These are phyloP conservation scores for Stephanocyclus meneghinianus DNA, from an alignment of 352 stramenopile genomes.

Conservation along the genomic window DNA sequence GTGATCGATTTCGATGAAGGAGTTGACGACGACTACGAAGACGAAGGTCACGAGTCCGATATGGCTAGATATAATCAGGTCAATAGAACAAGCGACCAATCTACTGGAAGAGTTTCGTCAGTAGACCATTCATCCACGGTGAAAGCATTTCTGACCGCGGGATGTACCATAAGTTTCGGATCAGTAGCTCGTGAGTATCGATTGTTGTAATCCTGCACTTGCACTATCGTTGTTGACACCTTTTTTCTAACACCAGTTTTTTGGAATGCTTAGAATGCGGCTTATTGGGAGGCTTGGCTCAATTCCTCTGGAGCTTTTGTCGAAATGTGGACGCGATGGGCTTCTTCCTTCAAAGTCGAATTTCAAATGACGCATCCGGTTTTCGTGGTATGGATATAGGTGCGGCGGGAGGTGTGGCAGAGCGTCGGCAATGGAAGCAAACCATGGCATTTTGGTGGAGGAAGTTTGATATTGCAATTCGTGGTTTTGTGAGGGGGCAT, in stretches of 20 bases:
- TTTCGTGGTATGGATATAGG: slow-evolving; percentile 57
- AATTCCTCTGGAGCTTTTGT: slow-evolving; percentile 76
- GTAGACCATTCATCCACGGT: slow-evolving; percentile 50
- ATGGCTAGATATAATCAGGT: not conserved
- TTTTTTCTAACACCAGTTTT: too few species aligned
- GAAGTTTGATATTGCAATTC: slow-evolving; percentile 35
- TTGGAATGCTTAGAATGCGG: slow-evolving; percentile 53
- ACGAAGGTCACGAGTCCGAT: slow-evolving; percentile 22
- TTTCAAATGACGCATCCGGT: slow-evolving; percentile 18
- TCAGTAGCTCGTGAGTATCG: slow-evolving; percentile 47
- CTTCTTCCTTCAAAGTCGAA: slow-evolving; percentile 34
- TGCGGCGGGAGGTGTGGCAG: not conserved
- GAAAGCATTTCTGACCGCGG: slow-evolving; percentile 64
- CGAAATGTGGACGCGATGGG: slow-evolving; percentile 67
- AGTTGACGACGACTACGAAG: slow-evolving; percentile 74
- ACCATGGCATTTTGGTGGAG: slow-evolving; percentile 35
- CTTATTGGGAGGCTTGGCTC: slow-evolving; percentile 72
- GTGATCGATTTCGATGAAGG: slow-evolving; percentile 65
- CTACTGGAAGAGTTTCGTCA: not conserved
- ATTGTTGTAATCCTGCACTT: too few species aligned
- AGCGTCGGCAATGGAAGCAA: slow-evolving; percentile 25
- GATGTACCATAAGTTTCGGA: slow-evolving; percentile 72
- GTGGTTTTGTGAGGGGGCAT: slow-evolving; percentile 71
- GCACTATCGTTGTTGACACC: too few species aligned
- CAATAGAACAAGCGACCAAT: not conserved